These are phyloP conservation scores for Phylloporus sp. DNA, from an alignment of 768 basidiomycete genomes.

Conservation along the genomic window DNA sequence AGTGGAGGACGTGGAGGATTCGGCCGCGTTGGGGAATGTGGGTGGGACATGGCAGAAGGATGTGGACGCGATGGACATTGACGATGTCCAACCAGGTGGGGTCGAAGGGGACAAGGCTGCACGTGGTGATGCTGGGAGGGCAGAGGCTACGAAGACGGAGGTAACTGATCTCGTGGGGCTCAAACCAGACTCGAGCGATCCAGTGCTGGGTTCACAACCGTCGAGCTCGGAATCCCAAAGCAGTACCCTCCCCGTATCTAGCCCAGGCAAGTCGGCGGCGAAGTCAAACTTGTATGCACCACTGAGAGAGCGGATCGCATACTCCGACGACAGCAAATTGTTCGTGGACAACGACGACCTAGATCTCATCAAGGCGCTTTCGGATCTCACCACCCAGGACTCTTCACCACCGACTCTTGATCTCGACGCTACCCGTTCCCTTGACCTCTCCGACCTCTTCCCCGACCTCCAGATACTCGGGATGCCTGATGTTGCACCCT, in stretches of 20 bases:
- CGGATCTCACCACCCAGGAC: conserved; percentile 34
- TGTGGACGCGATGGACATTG: conserved; percentile 34
- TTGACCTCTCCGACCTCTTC: conserved; percentile 67
- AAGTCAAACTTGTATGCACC: conserved; percentile 49
- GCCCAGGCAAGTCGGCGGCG: conserved; percentile 34
- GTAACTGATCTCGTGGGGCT: conserved; percentile 34
- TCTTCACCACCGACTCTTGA: conserved; percentile 12
- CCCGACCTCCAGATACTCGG: conserved; percentile 71
- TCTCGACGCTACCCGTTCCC: conserved; percentile 28
- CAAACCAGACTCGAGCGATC: conserved; percentile 54
- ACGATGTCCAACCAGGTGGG: conserved; percentile 18
- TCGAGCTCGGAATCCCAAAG: conserved; percentile 36
- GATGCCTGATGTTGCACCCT: conserved; percentile 43
- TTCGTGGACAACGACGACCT: conserved; percentile 52
- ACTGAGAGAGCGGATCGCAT: conserved; percentile 54
- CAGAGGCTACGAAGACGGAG: conserved; percentile 26
- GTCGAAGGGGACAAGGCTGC: conserved; percentile 24
- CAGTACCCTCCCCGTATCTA: conserved; percentile 4
- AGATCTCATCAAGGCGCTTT: conserved; percentile 47
- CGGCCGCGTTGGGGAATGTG: conserved; percentile 34
- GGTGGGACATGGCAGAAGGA: conserved; percentile 17
- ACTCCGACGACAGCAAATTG: conserved; percentile 38
- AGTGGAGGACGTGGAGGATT: conserved; percentile 55
- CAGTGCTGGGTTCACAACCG: conserved; percentile 42
- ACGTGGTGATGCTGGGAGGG: conserved; percentile 7